Base-by-base conservation (phyloP, 306 rosid species). In the Cotoneaster glaucophyllus region DNA sequence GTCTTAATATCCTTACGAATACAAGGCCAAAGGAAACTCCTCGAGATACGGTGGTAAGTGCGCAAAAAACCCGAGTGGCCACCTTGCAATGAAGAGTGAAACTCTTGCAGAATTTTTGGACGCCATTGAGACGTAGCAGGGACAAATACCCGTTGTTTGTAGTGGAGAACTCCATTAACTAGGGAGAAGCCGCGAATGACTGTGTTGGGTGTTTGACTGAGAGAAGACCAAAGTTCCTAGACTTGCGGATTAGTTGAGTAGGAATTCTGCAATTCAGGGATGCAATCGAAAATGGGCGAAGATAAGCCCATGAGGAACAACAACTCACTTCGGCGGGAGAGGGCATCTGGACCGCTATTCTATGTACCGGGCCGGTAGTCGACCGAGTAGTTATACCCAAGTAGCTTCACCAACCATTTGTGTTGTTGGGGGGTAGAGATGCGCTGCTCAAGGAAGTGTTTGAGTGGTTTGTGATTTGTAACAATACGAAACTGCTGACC, bases 251-350 rank as follows among this genome's bases (percentile, higher is more conserved):
- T 0, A 8, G 50, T 8, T 0, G 14, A 1, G 3, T 44, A 44
- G 0, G 14, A 44, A 0, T 2, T 3, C 10, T 44, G 10, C 10
- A 44, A 2, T 0, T 44, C 50, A 0, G 0, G 4, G 0, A 52
- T 52, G 21, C 22, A 13, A 52, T 52, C 7, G 1, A 52, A 52
- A 52, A 52, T 4, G 13, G 57, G 57, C 3, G 5, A 17, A 1
- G 57, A 52, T 4, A 52, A 5, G 5, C 57, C 57, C 22, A 44
- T 44, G 4, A 52, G 5, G 0, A 17, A 18, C 5, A 52, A 0
- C 2, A 52, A 4, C 19, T 52, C 57, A 52, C 0, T 7, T 0
- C 15, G 2, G 1, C 56, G 14, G 15, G 56, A 50, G 1, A 50
- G 5, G 13, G 56, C 18, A 14, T 50, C 56, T 0, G 14, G 4